Percentiles rank a stretch among this genome's conserved stretches.
phyloP scores from a whole-genome alignment of 345 rosid species.

The Citrus sinensis region DVS_A1.0 CM039164.1:7991001-7991500 shows the following conservation, averaged over 20 bases:
- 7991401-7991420: slow-evolving; percentile 29
- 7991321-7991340: slow-evolving; percentile 23
- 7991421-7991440: slow-evolving; percentile 21
- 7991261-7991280: slow-evolving; percentile 24
- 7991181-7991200: slow-evolving; percentile 20
- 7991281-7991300: slow-evolving; percentile 29
- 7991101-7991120: slow-evolving; percentile 27
- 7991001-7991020: slow-evolving; percentile 27
- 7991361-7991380: slow-evolving; percentile 25
- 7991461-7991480: slow-evolving; percentile 18
- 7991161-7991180: slow-evolving; percentile 17
- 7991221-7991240: slow-evolving; percentile 35
- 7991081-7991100: slow-evolving; percentile 24
- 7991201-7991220: slow-evolving; percentile 27
- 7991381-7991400: slow-evolving; percentile 28
- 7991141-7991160: slow-evolving; percentile 17
- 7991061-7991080: slow-evolving; percentile 34
- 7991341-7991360: slow-evolving; percentile 26
- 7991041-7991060: slow-evolving; percentile 22
- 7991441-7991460: slow-evolving; percentile 21
- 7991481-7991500: slow-evolving; percentile 9
- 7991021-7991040: slow-evolving; percentile 26
- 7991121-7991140: slow-evolving; percentile 32
- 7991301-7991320: slow-evolving; percentile 33
- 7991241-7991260: slow-evolving; percentile 15